Evolutionary conservation across 495 filamentous ascomycete species (phyloP), one percentile per base, ranked within the genome.

Genomic region (Aspergillus panamensis): DNA sequence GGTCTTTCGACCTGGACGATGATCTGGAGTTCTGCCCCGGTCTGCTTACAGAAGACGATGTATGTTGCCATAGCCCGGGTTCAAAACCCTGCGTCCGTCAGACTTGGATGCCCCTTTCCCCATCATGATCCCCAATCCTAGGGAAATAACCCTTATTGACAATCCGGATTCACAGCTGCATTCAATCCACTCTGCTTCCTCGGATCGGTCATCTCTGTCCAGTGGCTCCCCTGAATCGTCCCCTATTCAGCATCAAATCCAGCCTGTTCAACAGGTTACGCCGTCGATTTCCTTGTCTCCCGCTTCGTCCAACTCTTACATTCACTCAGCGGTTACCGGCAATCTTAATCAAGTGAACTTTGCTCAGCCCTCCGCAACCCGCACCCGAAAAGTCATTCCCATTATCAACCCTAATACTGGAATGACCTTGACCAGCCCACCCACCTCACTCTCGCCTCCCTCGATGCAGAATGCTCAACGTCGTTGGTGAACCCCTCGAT

Each of bases 401-500:
- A 99, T 99, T 70, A 87, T 99, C 75, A 96, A 99, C 81, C 94
- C 94, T 33, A 88, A 80, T 59, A 97, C 95, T 32, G 91, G 94
- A 60, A 84, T 93, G 74, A 84, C 83, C 61, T 81, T 96, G 74
- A 83, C 92, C 33, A 96, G 92, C 78, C 95, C 94, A 62, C 93
- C 94, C 3, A 88, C 84, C 49, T 96, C 91, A 57, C 88, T 96
- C 65, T 94, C 91, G 50, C 91, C 92, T 53, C 85, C 79, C 69
- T 82, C 91, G 78, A 88, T 93, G 87, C 89, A 92, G 79, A 86
- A 85, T 66, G 80, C 77, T 67, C 71, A 73, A 62, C 83, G 83
- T 63, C 83, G 84, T 66, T 88, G 85, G 84, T 87, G 63, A 82
- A 59, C 35, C 43, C 48, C 25, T 47, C 53, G 49, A 53, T 62